These are phyloP conservation scores for Penicillium verrucosum DNA, from an alignment of 2,329 filamentous ascomycete species.

Conservation along the genomic window DNA sequence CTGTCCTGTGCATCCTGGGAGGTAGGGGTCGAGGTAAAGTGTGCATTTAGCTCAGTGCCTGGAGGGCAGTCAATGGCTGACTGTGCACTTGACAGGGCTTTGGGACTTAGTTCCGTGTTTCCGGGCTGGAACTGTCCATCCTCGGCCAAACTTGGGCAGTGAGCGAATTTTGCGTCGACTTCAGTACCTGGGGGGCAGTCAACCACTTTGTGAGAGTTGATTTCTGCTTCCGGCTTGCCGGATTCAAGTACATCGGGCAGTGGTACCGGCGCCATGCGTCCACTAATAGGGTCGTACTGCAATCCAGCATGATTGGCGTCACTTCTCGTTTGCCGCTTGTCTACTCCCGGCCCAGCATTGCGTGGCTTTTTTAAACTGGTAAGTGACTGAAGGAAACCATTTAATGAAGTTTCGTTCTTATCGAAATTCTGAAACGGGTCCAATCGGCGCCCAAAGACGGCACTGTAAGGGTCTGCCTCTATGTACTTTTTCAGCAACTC, in stretches of 20 bases:
- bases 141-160: slow-evolving; percentile 2
- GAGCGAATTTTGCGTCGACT: slow-evolving; percentile 11
- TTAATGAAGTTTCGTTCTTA: slow-evolving; percentile 26
- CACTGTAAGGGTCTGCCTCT: slow-evolving; percentile 40
- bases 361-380: slow-evolving; percentile 8
- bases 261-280: slow-evolving; percentile 37
- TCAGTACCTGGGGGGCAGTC: slow-evolving; percentile 8
- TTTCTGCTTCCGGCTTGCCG: neutral
- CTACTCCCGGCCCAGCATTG: slow-evolving; percentile 7
- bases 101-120: neutral
- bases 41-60: slow-evolving; percentile 8
- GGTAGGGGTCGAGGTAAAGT: neutral
- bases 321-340: neutral
- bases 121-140: slow-evolving; percentile 11
- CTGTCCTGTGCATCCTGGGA: neutral
- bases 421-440: slow-evolving; percentile 21
- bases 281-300: slow-evolving; percentile 44
- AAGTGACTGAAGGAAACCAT: slow-evolving; percentile 32
- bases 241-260: neutral
- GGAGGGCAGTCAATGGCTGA: slow-evolving; percentile 6
- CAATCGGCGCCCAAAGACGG: slow-evolving; percentile 39
- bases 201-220: neutral
- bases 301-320: slow-evolving; percentile 14
- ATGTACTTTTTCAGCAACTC: slow-evolving; percentile 36
- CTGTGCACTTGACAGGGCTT: neutral